Percentiles rank a stretch among this genome's conserved stretches.
Conservation (phyloP, 192 early-diverging fungal genomes). For the Pilaira anomala region DNA sequence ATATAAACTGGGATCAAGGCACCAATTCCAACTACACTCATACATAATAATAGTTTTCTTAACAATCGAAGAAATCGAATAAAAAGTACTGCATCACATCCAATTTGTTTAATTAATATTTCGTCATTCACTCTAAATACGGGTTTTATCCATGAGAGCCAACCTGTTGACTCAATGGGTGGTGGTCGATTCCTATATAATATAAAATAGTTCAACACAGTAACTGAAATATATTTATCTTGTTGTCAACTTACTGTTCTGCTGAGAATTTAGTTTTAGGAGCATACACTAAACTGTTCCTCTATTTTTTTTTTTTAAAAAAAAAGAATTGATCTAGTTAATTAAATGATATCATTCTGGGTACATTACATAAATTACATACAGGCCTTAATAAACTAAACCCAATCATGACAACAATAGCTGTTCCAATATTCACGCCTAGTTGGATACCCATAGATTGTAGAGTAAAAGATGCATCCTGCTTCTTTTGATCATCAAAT, state of each 20-base stretch:
- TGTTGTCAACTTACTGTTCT: constrained; percentile 27
- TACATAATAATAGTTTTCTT: constrained; percentile 52
- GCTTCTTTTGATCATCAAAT: constrained; percentile 24
- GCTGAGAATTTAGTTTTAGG: constrained; percentile 38
- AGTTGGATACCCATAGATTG: constrained; percentile 59
- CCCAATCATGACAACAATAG: constrained; percentile 49
- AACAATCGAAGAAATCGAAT: constrained; percentile 61
- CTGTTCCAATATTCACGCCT: constrained; percentile 56
- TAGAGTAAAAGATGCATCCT: constrained; percentile 36
- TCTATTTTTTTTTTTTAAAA: too few species aligned
- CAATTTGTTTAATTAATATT: constrained; percentile 59
- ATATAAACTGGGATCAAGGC: constrained; percentile 67
- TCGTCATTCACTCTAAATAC: constrained; percentile 58
- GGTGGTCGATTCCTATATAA: constrained; percentile 53
- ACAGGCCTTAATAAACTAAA: constrained; percentile 58
- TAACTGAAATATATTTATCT: neutral
- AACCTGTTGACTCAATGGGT: constrained; percentile 49
- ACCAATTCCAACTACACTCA: constrained; percentile 58
- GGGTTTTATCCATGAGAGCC: constrained; percentile 62
- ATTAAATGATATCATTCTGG: neutral
- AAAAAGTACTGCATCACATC: constrained; percentile 69
- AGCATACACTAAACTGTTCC: constrained; percentile 43
- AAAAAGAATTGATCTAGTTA: constrained; percentile 1
- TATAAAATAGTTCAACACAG: neutral
- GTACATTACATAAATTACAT: constrained; percentile 42